Conservation (phyloP, 1,284 basidiomycete genomes). For the Leucoagaricus sp. region DNA sequence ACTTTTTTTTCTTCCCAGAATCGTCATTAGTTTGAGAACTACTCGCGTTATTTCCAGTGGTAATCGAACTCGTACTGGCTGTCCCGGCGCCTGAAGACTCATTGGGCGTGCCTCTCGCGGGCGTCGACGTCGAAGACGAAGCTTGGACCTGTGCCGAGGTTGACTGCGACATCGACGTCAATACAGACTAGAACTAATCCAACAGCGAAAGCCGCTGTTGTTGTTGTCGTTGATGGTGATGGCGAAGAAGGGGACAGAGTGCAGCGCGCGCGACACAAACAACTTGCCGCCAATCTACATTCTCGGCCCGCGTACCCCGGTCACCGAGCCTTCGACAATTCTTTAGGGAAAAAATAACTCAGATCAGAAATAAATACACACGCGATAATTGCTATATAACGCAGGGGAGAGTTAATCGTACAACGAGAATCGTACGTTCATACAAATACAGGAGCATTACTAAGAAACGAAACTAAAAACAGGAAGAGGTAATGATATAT, state of each 20-base stretch:
- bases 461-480: background rate
- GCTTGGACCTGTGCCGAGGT: constrained; percentile 11
- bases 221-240: constrained; percentile 15
- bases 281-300: constrained; percentile 5
- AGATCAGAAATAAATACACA: background rate
- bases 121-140: constrained; percentile 10
- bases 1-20: constrained; percentile 55
- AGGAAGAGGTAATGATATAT: background rate
- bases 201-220: background rate
- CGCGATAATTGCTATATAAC: background rate
- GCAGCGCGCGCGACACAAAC: background rate
- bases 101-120: background rate
- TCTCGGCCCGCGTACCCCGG: constrained; percentile 7
- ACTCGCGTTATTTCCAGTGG: background rate
- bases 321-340: background rate
- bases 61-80: background rate
- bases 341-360: background rate
- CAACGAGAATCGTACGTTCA: constrained; percentile 2
- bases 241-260: constrained; percentile 1
- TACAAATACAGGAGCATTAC: constrained; percentile 13
- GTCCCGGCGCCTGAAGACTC: constrained; percentile 3
- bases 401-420: constrained; percentile 4
- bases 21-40: constrained; percentile 28
- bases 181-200: background rate
- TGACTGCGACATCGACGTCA: constrained; percentile 8